Evolutionary conservation across 208 protist genomes (phyloP).

Genomic region (Leishmania tarentolae): DNA sequence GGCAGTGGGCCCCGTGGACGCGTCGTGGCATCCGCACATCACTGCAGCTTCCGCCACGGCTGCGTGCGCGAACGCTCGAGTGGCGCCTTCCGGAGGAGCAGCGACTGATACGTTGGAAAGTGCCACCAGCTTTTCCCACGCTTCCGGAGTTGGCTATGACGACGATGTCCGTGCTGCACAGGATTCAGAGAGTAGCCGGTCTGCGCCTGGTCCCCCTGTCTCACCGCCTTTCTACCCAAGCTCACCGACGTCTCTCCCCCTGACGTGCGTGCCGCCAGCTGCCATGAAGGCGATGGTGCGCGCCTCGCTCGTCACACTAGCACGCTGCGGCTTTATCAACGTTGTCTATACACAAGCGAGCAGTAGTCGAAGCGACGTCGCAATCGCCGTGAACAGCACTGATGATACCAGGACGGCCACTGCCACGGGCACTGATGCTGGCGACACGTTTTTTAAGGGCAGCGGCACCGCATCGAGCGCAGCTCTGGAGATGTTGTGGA

Average conservation of each 20-base stretch:
- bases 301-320: conserved; percentile 17
- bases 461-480: background rate
- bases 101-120: background rate
- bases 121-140: background rate
- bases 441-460: background rate
- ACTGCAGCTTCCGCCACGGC: background rate
- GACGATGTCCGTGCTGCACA: background rate
- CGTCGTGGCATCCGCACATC: conserved; percentile 16
- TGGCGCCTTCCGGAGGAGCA: background rate
- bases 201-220: background rate
- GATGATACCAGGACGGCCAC: background rate
- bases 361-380: background rate
- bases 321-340: conserved; percentile 22
- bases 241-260: background rate
- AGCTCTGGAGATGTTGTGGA: background rate
- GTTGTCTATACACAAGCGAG: background rate
- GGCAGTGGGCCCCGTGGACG: conserved; percentile 55
- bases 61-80: background rate
- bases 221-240: background rate
- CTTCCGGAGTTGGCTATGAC: background rate
- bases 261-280: conserved; percentile 13
- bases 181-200: conserved; percentile 14
- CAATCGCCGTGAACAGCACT: background rate
- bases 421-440: background rate
- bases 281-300: conserved; percentile 22